A percentile compares a stretch with the other conserved stretches of the same genome.
Conservation (phyloP, 2,329 filamentous ascomycete genomes). For the Ophiostoma pallidulum region DNA sequence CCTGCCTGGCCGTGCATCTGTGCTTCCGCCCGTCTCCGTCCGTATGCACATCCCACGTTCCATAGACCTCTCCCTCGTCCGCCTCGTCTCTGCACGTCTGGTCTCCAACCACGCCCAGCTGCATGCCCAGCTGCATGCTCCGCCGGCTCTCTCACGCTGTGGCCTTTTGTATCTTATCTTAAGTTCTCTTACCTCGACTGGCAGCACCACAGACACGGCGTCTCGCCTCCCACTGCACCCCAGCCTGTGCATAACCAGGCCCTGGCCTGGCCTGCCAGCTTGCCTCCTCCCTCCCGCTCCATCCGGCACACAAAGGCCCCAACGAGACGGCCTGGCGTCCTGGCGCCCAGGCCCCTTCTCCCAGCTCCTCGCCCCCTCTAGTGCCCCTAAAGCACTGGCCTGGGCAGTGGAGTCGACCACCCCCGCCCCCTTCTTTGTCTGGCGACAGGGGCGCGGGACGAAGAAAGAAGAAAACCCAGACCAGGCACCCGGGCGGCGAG, state of each 20-base stretch:
- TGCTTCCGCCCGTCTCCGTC: constrained; percentile 1
- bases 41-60: too few species aligned
- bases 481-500: too few species aligned
- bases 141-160: background rate
- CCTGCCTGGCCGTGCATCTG: too few species aligned
- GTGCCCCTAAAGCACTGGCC: background rate
- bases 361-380: background rate
- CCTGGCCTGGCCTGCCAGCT: too few species aligned
- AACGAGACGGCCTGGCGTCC: background rate
- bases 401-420: too few species aligned
- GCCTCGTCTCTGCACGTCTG: background rate
- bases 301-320: constrained; percentile 6
- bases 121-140: background rate
- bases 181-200: too few species aligned
- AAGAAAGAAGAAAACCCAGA: too few species aligned
- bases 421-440: too few species aligned
- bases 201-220: too few species aligned
- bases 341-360: background rate
- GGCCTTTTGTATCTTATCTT: background rate
- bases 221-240: too few species aligned
- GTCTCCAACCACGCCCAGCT: constrained; percentile 2
- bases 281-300: constrained; percentile 6
- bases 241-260: too few species aligned
- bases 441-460: too few species aligned
- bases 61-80: background rate